A percentile compares a stretch with the other conserved stretches of the same genome.
phyloP scores from a whole-genome alignment of 2,329 filamentous ascomycete species.

The Aspergillus quadricinctus region DNA sequence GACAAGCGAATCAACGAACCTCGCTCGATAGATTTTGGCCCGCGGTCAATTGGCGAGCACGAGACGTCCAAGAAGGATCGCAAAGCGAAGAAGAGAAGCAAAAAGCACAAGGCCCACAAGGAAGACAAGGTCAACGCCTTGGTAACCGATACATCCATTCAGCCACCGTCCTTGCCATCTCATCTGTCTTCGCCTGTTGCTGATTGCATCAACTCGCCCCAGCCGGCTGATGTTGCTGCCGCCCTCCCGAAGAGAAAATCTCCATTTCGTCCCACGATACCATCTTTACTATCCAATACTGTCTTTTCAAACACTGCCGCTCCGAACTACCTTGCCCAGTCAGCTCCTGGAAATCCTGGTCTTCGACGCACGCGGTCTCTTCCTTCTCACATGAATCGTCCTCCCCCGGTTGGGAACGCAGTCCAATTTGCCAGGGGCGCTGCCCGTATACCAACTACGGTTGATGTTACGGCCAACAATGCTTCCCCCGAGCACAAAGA shows the following conservation, averaged over 20 bases:
- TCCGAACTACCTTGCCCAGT: conserved; percentile 5
- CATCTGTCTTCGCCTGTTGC: conserved; percentile 8
- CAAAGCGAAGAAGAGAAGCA: conserved; percentile 19
- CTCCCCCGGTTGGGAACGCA: conserved; percentile 27
- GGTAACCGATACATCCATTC: neutral
- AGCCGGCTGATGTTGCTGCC: conserved; percentile 8
- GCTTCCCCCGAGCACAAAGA: conserved; percentile 13
- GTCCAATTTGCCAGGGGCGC: conserved; percentile 33
- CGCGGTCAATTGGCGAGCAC: conserved; percentile 7
- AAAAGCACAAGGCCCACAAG: conserved; percentile 16
- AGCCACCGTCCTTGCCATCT: conserved; percentile 13
- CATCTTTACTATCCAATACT: conserved; percentile 31
- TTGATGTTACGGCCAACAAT: conserved; percentile 10
- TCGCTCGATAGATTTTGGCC: conserved; percentile 28
- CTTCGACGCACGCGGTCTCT: conserved; percentile 31
- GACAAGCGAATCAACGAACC: conserved; percentile 17
- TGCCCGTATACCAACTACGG: conserved; percentile 20
- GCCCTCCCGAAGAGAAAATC: conserved; percentile 22
- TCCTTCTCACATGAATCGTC: conserved; percentile 22
- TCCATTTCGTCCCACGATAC: conserved; percentile 27
- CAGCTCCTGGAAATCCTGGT: conserved; percentile 12
- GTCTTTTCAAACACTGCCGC: conserved; percentile 26
- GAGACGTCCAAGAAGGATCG: conserved; percentile 11
- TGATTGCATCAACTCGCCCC: neutral
- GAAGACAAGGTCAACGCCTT: conserved; percentile 7